A percentile compares a stretch with the other conserved stretches of the same genome.
These are phyloP conservation scores for Suhomyces prunicola DNA, from an alignment of 805 yeast species.

Conservation along the genomic window DNA sequence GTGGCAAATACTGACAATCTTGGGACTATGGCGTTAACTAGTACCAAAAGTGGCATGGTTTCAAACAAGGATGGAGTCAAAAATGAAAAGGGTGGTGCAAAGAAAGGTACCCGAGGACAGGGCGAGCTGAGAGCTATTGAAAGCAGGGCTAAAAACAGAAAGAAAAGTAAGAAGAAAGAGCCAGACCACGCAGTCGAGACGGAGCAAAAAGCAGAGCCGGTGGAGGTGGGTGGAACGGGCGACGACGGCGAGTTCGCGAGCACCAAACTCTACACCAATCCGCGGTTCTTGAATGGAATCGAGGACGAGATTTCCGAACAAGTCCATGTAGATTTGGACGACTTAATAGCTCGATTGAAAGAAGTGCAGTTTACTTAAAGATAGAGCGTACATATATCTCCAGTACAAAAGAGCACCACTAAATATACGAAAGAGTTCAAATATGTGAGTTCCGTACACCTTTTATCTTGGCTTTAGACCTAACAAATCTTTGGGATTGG, in stretches of 20 bases:
- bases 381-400: no score
- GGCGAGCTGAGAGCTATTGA: neutral
- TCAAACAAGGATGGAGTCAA: neutral
- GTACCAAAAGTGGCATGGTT: neutral
- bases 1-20: neutral
- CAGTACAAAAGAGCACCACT: no score
- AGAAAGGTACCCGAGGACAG: neutral
- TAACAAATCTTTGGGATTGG: conserved; percentile 34
- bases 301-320: neutral
- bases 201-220: neutral
- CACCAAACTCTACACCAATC: neutral
- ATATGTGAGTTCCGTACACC: no score
- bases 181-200: neutral
- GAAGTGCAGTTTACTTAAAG: neutral
- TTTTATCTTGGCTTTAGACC: conserved; percentile 6
- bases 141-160: neutral
- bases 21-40: neutral
- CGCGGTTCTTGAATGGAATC: neutral
- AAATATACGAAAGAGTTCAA: no score
- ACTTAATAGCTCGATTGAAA: neutral
- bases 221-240: neutral
- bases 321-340: neutral
- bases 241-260: neutral
- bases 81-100: neutral
- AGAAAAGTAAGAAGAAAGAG: neutral